These are phyloP conservation scores for Trichophaea hybrida DNA, from an alignment of 2,329 filamentous ascomycete genomes.

Conservation along the genomic window DNA sequence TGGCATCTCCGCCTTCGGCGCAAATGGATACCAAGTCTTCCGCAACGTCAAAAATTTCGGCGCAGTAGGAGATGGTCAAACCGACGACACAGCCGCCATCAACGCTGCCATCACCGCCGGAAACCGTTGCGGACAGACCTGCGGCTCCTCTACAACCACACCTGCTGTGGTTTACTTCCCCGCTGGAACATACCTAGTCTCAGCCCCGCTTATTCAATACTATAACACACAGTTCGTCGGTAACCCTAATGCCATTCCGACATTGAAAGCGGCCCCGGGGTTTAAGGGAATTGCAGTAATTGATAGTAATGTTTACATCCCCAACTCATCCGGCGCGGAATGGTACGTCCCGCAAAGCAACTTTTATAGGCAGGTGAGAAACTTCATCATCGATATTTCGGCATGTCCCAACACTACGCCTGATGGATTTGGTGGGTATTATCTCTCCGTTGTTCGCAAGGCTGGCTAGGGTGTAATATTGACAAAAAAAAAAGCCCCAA, in stretches of 20 bases:
- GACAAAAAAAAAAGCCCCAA: too few species aligned
- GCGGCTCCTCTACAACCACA: constrained; percentile 68
- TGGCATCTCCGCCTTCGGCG: constrained; percentile 52
- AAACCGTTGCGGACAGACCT: constrained; percentile 62
- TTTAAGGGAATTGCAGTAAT: constrained; percentile 82
- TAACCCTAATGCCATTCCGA: constrained; percentile 42
- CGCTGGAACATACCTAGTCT: constrained; percentile 70
- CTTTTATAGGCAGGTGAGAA: constrained; percentile 71
- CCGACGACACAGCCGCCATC: constrained; percentile 80
- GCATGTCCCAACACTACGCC: too few species aligned
- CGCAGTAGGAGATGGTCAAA: constrained; percentile 44
- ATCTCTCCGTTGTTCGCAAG: too few species aligned
- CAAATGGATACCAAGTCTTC: constrained; percentile 32
- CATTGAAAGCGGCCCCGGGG: constrained; percentile 54
- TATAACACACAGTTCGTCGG: constrained; percentile 93
- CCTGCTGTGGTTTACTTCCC: constrained; percentile 89
- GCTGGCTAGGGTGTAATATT: too few species aligned
- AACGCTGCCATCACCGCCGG: constrained; percentile 59
- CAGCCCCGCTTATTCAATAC: constrained; percentile 61
- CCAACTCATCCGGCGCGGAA: constrained; percentile 39
- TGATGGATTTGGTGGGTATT: too few species aligned
- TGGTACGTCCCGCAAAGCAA: constrained; percentile 52
- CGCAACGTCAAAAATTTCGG: constrained; percentile 34
- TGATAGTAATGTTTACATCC: constrained; percentile 70
- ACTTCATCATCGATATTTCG: constrained; percentile 65